These are phyloP conservation scores for Skeletonema menzelii DNA, from an alignment of 108 stramenopile genomes.

Conservation along the genomic window DNA sequence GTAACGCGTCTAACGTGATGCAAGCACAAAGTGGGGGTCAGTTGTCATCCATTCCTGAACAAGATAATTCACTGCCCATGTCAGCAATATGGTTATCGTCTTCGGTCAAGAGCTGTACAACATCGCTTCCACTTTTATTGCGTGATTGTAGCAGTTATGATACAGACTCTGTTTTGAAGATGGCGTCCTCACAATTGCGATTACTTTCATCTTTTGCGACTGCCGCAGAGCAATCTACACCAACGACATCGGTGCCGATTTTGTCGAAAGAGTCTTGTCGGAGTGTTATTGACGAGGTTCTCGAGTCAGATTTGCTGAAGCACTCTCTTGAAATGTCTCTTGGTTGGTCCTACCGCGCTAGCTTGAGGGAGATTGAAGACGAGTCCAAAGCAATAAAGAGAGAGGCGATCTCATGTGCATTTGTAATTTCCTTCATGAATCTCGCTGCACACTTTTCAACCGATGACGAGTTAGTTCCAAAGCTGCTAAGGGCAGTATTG, in stretches of 20 bases:
- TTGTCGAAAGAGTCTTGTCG: constrained; percentile 25
- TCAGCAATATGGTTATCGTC: constrained; percentile 47
- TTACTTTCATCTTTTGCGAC: constrained; percentile 42
- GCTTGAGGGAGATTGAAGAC: constrained; percentile 6
- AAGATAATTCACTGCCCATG: constrained; percentile 22
- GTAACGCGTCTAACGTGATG: constrained; percentile 19
- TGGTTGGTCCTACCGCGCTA: constrained; percentile 17
- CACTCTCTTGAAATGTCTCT: constrained; percentile 26
- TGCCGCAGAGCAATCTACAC: constrained; percentile 27
- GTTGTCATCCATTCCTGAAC: constrained; percentile 3
- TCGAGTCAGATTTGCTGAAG: constrained; percentile 25
- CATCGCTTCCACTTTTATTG: constrained; percentile 12
- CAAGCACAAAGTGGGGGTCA: constrained; percentile 1
- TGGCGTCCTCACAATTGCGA: constrained; percentile 33
- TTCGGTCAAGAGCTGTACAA: constrained; percentile 14
- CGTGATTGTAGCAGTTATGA: neutral
- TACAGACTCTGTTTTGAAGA: constrained; percentile 8
- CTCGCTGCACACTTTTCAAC: constrained; percentile 6
- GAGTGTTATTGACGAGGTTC: constrained; percentile 12
- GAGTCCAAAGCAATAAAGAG: constrained; percentile 7
- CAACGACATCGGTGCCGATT: constrained; percentile 25
- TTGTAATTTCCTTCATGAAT: constrained; percentile 35
- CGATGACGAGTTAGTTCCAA: neutral
- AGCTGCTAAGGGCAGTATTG: neutral
- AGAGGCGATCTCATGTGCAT: constrained; percentile 40